Evolutionary conservation across 345 rosid species (phyloP).

Genomic region (Salix udensis): DNA sequence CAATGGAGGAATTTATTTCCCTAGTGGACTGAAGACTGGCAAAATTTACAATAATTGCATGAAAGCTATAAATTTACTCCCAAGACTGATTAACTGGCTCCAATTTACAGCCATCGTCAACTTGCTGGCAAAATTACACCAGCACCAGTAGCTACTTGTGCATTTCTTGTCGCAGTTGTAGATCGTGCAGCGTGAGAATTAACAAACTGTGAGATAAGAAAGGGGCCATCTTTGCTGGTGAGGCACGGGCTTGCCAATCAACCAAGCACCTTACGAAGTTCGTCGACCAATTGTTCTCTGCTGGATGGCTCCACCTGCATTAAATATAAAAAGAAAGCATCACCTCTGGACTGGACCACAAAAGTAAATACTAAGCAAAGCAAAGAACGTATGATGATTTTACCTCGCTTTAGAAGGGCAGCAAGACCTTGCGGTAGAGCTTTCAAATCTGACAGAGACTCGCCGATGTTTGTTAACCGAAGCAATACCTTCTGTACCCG

Average conservation of each 20-base stretch:
- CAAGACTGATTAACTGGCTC: neutral
- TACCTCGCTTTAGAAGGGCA: constrained; percentile 84
- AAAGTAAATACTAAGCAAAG: neutral
- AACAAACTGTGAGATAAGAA: neutral
- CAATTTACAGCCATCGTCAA: neutral
- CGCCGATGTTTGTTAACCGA: constrained; percentile 62
- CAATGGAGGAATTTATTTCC: neutral
- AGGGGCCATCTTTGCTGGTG: neutral
- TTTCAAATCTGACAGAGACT: constrained; percentile 59
- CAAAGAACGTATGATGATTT: constrained; percentile 12
- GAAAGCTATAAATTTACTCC: neutral
- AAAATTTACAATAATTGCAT: neutral
- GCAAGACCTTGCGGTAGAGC: constrained; percentile 89
- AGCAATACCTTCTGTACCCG: constrained; percentile 67
- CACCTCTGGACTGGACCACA: constrained; percentile 5
- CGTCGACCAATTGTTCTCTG: constrained; percentile 44
- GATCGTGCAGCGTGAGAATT: neutral
- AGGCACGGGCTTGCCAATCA: constrained; percentile 22
- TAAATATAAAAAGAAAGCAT: constrained; percentile 12
- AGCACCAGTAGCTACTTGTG: neutral
- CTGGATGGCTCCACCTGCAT: constrained; percentile 84
- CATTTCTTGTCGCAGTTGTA: neutral
- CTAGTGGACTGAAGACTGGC: neutral
- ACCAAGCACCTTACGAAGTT: constrained; percentile 53
- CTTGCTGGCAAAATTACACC: neutral